Conservation (phyloP, 768 basidiomycete genomes). For the Tylopilus sp. region DNA sequence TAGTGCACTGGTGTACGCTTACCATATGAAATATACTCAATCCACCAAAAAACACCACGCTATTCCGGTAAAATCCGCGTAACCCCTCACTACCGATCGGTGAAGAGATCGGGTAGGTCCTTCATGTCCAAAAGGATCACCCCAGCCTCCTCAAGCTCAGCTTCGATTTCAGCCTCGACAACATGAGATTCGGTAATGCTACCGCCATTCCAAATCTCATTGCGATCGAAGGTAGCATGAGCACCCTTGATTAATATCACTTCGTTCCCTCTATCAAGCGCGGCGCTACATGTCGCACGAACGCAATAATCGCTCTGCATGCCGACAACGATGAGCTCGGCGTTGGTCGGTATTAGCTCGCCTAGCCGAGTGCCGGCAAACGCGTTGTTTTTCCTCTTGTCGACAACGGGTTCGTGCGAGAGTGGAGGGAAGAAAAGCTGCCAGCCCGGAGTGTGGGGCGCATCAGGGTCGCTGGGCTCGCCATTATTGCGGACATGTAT, state of each 20-base stretch:
- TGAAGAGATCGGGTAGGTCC: constrained; percentile 51
- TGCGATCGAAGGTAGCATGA: constrained; percentile 66
- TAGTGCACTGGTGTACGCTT: background rate
- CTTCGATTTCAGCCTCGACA: constrained; percentile 61
- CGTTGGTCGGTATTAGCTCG: constrained; percentile 46
- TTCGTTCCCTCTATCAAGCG: constrained; percentile 60
- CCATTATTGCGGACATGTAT: constrained; percentile 68
- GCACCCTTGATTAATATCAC: constrained; percentile 61
- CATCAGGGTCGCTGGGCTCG: constrained; percentile 58
- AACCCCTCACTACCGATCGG: constrained; percentile 41
- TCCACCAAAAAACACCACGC: background rate
- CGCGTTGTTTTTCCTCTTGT: constrained; percentile 70
- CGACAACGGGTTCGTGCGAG: constrained; percentile 50
- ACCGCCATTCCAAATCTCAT: constrained; percentile 58
- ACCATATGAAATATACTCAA: constrained; percentile 10
- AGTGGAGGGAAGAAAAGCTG: constrained; percentile 53
- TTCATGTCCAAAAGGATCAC: constrained; percentile 65
- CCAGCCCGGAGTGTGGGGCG: constrained; percentile 56
- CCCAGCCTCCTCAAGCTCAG: constrained; percentile 65
- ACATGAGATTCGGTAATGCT: constrained; percentile 48
- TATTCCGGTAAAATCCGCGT: background rate
- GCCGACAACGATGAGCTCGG: constrained; percentile 64
- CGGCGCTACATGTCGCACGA: constrained; percentile 54
- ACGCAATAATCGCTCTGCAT: constrained; percentile 67
- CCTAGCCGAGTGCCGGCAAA: constrained; percentile 57